phyloP scores from a whole-genome alignment of 352 stramenopile species.

The Pythium sp. region DNA sequence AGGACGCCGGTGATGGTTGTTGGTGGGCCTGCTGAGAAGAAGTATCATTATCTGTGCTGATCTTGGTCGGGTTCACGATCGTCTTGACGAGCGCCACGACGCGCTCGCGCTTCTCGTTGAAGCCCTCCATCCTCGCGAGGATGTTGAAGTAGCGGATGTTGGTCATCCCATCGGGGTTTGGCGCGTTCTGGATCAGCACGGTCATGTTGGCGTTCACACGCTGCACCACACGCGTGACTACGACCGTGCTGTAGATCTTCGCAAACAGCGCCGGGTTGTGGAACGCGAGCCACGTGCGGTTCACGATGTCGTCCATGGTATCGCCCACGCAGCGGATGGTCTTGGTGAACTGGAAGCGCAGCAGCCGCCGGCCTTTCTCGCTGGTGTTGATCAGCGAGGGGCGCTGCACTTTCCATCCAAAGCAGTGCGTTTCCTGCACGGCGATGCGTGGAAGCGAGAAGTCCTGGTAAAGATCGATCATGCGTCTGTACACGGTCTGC shows the following conservation, averaged over 20 bases:
- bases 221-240: slow-evolving; percentile 37
- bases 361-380: slow-evolving; percentile 16
- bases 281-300: slow-evolving; percentile 41
- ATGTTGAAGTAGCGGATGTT: slow-evolving; percentile 49
- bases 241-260: slow-evolving; percentile 39
- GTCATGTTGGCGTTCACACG: slow-evolving; percentile 33
- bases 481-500: slow-evolving; percentile 31
- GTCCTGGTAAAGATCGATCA: slow-evolving; percentile 32
- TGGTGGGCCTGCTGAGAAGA: neutral
- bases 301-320: slow-evolving; percentile 38
- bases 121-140: slow-evolving; percentile 28
- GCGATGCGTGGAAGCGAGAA: slow-evolving; percentile 30
- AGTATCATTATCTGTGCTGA: neutral
- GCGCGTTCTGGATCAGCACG: slow-evolving; percentile 40
- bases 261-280: slow-evolving; percentile 35
- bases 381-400: slow-evolving; percentile 17
- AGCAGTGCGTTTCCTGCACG: slow-evolving; percentile 31
- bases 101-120: slow-evolving; percentile 28
- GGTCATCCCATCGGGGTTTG: slow-evolving; percentile 21
- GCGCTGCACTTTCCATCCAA: slow-evolving; percentile 35
- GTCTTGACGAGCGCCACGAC: slow-evolving; percentile 44
- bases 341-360: slow-evolving; percentile 54
- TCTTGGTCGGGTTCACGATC: slow-evolving; percentile 27
- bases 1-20: neutral
- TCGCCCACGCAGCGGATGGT: slow-evolving; percentile 28